Evolutionary conservation across 1,139 yeast genomes (phyloP).

Genomic region (Nakaseomyces uthaithaninus): DNA sequence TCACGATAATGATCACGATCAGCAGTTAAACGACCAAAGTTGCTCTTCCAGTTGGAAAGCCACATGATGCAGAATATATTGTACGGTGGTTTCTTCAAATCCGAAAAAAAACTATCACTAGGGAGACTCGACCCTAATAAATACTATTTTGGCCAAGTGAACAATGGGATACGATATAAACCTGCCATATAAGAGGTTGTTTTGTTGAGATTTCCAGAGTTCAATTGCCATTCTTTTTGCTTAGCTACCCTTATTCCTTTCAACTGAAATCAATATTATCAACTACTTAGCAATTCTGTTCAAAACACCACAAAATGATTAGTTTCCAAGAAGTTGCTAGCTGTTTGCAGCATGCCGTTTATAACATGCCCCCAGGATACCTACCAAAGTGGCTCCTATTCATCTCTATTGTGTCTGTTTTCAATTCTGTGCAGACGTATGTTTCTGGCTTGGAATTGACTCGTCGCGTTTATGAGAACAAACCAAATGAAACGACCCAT

Average conservation of each 20-base stretch:
- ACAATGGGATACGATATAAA: no score
- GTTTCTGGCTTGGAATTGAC: slow-evolving; percentile 64
- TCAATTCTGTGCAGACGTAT: slow-evolving; percentile 88
- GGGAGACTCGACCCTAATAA: slow-evolving; percentile 1
- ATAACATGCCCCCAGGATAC: slow-evolving; percentile 31
- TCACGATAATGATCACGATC: no score
- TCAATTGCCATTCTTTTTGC: no score
- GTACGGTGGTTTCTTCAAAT: not conserved
- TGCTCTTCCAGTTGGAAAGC: no score
- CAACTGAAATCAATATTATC: not conserved
- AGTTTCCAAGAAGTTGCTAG: slow-evolving; percentile 22
- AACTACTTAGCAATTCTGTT: not conserved
- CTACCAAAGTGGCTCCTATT: slow-evolving; percentile 66
- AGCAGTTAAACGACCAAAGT: no score
- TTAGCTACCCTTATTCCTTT: not conserved
- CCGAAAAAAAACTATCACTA: not conserved
- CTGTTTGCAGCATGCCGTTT: slow-evolving; percentile 19
- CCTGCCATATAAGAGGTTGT: no score
- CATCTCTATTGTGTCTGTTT: slow-evolving; percentile 79
- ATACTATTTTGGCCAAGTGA: no score
- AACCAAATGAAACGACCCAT: slow-evolving; percentile 60
- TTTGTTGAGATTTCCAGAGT: no score
- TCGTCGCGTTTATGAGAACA: slow-evolving; percentile 64
- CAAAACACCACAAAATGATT: slow-evolving; percentile 15
- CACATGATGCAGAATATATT: no score